phyloP scores from a whole-genome alignment of 805 yeast genomes.

The Lachancea cidri region DNA sequence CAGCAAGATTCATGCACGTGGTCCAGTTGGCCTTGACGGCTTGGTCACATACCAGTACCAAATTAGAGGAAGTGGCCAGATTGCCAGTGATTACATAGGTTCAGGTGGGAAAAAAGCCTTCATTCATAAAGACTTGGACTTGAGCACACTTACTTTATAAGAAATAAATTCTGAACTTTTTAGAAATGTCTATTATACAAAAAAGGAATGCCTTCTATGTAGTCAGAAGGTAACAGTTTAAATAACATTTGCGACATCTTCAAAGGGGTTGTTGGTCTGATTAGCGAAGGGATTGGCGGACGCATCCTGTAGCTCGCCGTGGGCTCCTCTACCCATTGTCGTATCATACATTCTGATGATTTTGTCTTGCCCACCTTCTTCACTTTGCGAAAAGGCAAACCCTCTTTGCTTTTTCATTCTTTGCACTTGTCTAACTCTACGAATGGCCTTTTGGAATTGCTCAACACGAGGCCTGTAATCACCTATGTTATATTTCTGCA shows the following conservation, averaged over 20 bases:
- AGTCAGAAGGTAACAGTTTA: too few relatives aligned
- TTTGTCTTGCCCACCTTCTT: constrained; percentile 82
- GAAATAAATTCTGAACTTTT: background rate
- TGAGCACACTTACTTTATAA: constrained; percentile 29
- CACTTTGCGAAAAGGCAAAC: constrained; percentile 95
- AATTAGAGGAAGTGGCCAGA: constrained; percentile 86
- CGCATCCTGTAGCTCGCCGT: constrained; percentile 53
- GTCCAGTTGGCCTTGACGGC: constrained; percentile 98
- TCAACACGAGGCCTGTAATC: constrained; percentile 95
- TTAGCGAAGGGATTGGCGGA: constrained; percentile 28
- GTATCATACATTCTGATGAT: constrained; percentile 93
- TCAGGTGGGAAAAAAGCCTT: constrained; percentile 83
- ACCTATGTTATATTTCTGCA: constrained; percentile 89
- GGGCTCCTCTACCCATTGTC: constrained; percentile 73
- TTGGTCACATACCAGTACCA: constrained; percentile 93
- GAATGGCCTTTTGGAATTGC: constrained; percentile 92
- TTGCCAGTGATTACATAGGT: constrained; percentile 87
- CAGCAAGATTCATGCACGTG: constrained; percentile 95
- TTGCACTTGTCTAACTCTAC: constrained; percentile 96
- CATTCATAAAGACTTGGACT: constrained; percentile 61
- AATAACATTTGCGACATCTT: background rate
- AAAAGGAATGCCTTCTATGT: too few relatives aligned
- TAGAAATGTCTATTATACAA: background rate
- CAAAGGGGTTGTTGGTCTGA: background rate
- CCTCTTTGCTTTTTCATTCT: constrained; percentile 98